Base-by-base conservation (phyloP, 441 rosid species). In the Syzygium syzygioides region DNA sequence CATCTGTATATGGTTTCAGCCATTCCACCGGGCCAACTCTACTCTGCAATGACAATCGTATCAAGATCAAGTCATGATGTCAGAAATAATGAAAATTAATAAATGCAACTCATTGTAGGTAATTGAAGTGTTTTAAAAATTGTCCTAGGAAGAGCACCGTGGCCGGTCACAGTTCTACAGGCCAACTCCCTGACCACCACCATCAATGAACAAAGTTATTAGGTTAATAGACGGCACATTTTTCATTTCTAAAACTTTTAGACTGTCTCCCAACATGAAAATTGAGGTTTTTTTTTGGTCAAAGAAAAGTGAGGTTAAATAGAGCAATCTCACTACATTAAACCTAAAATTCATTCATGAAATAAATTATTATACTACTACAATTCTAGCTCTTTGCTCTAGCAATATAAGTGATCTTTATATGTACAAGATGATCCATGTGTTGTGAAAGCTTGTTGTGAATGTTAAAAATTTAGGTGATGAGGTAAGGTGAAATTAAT, bases 21-120 rank as follows among this genome's bases (percentile, higher is more conserved):
- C 99, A 98, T 90, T 98, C 99, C 93, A 98, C 99, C 14, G 99
- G 99, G 89, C 99, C 99, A 86, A 98, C 99, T 94, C 99, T 94
- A 92, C 99, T 98, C 99, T 98, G 98, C 91, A 91, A 88, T 87
- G 92, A 86, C 56, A 90, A 88, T 87, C 89, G 89, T 89, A 52
- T 68, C 71, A 90, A 37, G 84, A 86, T 14, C 34, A 66, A 68
- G 64, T 62, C 48, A 48, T 30, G 66, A 76, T 25, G 83, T 23
- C 14, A 15, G n/a, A 41, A 76, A 76, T 76, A 41, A 52, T 23
- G 28, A 71, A 37, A 71, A 71, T 71, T 71, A 76, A 76, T 23
- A 23, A 23, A 41, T 41, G 83, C 83, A 76, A 76, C 83, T 76
- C n/a, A 76, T 76, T 2, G 83, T 41, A 76, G 52, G 52, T 76